These are phyloP conservation scores for Pinus albicaulis DNA, from an alignment of 75 land plant species.

Conservation along the genomic window DNA sequence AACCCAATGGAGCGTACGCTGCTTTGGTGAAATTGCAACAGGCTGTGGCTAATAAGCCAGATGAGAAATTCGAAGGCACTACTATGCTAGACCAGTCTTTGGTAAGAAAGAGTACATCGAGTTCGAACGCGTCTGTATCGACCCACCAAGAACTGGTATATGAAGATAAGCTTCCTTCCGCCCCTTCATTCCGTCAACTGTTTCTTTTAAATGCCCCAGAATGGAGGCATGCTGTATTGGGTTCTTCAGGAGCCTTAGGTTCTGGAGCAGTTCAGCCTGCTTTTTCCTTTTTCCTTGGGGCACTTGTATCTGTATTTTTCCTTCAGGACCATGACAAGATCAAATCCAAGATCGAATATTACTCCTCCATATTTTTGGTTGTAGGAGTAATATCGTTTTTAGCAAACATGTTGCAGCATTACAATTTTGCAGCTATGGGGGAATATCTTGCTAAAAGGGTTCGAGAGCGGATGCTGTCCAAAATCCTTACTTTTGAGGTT, in stretches of 20 bases:
- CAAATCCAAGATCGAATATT: slow-evolving; percentile 19
- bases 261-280: slow-evolving; percentile 67
- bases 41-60: background rate
- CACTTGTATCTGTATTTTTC: slow-evolving; percentile 52
- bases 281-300: slow-evolving; percentile 45
- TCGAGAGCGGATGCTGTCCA: slow-evolving; percentile 53
- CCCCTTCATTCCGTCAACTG: slow-evolving; percentile 50
- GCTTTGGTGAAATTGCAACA: slow-evolving; percentile 11
- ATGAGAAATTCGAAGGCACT: background rate
- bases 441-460: slow-evolving; percentile 65
- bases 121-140: slow-evolving; percentile 7
- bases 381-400: slow-evolving; percentile 34
- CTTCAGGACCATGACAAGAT: slow-evolving; percentile 24
- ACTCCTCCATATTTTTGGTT: slow-evolving; percentile 33
- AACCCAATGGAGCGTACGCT: slow-evolving; percentile 21
- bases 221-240: slow-evolving; percentile 59
- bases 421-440: slow-evolving; percentile 70
- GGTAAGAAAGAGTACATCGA: slow-evolving; percentile 2
- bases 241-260: slow-evolving; percentile 41
- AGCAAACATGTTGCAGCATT: slow-evolving; percentile 55
- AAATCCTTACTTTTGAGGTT: slow-evolving; percentile 64
- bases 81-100: slow-evolving; percentile 1
- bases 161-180: background rate
- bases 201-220: slow-evolving; percentile 65
- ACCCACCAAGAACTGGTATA: slow-evolving; percentile 1